Conservation (phyloP, 257 asterid species). For the Solanum etuberosum region DNA sequence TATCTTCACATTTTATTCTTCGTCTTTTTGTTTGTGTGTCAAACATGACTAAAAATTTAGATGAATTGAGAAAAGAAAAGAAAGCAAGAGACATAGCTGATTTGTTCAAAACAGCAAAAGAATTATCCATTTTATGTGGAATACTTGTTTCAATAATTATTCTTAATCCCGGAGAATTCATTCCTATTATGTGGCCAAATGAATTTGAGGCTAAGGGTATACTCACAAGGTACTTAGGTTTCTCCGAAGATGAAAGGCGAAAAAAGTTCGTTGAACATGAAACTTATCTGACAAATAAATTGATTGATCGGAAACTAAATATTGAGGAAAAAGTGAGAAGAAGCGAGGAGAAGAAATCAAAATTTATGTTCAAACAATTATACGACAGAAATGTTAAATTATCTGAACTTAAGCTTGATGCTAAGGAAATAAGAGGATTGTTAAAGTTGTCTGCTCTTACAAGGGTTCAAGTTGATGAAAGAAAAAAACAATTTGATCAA, state of each 20-base stretch:
- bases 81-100: not conserved
- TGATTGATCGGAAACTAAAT: not conserved
- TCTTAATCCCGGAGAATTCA: not conserved
- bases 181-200: not conserved
- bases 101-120: not conserved
- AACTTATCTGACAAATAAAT: not conserved
- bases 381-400: not conserved
- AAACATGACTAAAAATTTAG: not conserved
- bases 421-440: not conserved
- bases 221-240: not conserved
- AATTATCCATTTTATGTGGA: not conserved
- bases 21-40: not conserved
- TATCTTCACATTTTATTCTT: not conserved
- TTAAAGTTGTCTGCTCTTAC: not conserved
- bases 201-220: not conserved
- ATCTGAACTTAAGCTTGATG: not conserved
- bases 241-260: not conserved
- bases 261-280: not conserved
- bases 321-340: not conserved
- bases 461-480: not conserved
- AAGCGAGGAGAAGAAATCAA: not conserved
- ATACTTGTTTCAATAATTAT: not conserved
- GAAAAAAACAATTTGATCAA: not conserved
- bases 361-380: not conserved
- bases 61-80: not conserved